phyloP scores from a whole-genome alignment of 148 eudicot genomes.

The Cornus florida region DNA sequence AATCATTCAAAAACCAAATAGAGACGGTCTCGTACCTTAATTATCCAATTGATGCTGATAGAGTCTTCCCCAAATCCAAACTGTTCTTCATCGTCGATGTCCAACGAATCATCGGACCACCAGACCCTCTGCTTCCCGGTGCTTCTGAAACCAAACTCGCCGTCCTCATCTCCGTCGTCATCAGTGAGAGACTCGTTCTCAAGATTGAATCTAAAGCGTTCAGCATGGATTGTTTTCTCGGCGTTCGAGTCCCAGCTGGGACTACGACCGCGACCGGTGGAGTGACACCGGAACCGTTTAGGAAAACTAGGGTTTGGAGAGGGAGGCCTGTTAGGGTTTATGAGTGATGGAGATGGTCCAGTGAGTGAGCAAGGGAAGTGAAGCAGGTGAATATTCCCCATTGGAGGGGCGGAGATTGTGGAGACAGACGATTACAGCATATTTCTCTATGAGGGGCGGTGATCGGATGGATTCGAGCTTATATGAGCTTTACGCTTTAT shows the following conservation, averaged over 20 bases:
- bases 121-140: conserved; percentile 37
- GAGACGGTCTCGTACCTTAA: conserved; percentile 33
- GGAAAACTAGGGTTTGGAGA: neutral
- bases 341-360: neutral
- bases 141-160: conserved; percentile 21
- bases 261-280: conserved; percentile 1
- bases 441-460: neutral
- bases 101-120: conserved; percentile 48
- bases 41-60: conserved; percentile 35
- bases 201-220: conserved; percentile 29
- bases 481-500: too few relatives aligned
- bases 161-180: conserved; percentile 20
- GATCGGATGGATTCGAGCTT: neutral
- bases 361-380: neutral
- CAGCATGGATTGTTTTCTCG: conserved; percentile 14
- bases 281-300: neutral
- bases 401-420: neutral
- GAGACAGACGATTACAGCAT: neutral
- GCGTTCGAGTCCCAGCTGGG: conserved; percentile 18
- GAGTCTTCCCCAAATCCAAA: conserved; percentile 41
- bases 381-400: conserved; percentile 10
- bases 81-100: conserved; percentile 32
- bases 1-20: neutral
- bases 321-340: neutral
- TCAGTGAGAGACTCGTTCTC: neutral